A percentile compares a stretch with the other conserved stretches of the same genome.
These are phyloP conservation scores for Salix exigua DNA, from an alignment of 345 rosid genomes.

Conservation along the genomic window DNA sequence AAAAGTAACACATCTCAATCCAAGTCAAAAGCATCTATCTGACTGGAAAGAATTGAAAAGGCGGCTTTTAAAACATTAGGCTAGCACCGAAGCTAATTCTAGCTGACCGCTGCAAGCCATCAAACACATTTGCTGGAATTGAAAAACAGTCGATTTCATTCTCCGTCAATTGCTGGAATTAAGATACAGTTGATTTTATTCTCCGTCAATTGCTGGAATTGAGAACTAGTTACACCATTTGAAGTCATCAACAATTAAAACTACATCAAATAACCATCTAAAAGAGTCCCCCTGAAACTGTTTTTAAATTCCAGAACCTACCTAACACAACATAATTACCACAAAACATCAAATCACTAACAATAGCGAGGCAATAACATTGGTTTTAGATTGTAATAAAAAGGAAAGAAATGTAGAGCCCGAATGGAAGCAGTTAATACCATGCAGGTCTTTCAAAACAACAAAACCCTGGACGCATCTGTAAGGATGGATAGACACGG, in stretches of 20 bases:
- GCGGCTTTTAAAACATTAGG: neutral
- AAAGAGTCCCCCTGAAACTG: neutral
- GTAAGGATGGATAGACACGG: neutral
- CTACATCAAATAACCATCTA: neutral
- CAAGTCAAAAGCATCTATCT: neutral
- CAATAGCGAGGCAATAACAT: neutral
- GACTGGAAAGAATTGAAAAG: neutral
- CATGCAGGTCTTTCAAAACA: neutral
- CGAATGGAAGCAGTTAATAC: neutral
- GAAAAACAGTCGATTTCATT: neutral
- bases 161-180: neutral
- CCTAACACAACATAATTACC: neutral
- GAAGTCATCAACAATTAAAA: neutral
- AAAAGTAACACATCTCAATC: neutral
- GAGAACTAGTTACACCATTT: neutral
- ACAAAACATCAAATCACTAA: neutral
- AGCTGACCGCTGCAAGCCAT: neutral
- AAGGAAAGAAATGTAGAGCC: neutral
- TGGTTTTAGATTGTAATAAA: neutral
- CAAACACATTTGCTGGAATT: neutral
- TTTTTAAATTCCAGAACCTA: neutral
- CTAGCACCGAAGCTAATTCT: neutral
- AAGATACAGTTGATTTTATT: neutral
- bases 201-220: neutral
- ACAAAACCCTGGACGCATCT: neutral